Base-by-base conservation (phyloP, 768 basidiomycete species). In the Suillus bovinus region DNA sequence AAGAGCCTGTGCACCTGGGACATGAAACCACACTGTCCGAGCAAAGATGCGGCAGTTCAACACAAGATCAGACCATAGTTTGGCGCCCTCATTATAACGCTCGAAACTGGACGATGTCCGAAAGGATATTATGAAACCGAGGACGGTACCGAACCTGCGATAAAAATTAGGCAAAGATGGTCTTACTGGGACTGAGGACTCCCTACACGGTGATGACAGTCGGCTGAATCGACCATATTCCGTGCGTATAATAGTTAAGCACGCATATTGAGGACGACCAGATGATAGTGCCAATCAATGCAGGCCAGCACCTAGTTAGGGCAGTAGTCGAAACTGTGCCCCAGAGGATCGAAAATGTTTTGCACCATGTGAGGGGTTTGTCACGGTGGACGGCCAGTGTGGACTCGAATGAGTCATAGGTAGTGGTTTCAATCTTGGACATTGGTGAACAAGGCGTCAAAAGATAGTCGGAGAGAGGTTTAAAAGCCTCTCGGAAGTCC, bases 121-220 rank as follows among this genome's bases (percentile, higher is more conserved):
- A 71, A 87, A 89, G 0, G 87, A 87, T 57, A 90, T 84, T 29
- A 90, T 83, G 65, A 90, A 90, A 79, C 89, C 89, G 22, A 90
- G 78, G 1, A 90, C 86, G 5, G 87, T 89, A 79, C 89, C 79
- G 33, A 79, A 62, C 27, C 79, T 79, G 59, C 20, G n/a, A 34
- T 17, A 80, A 33, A 33, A n/a, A 44, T 29, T 47, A 81, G 66
- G 29, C 77, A 80, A 44, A 56, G 5, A 65, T 50, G 27, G 49
- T 36, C 31, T 49, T 10, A 44, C 1, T 5, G 17, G 39, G 3
- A 50, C n/a, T 5, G n/a, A 57, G 7, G 31, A 31, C 10, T 10
- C 73, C 85, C 60, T 75, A 88, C 88, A 88, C 86, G 31, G 88
- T 90, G 50, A 90, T 77, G 20, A 91, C 77, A 0, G 86, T 86